These are phyloP conservation scores for Rehmannia glutinosa DNA, from an alignment of 257 asterid genomes.

Conservation along the genomic window DNA sequence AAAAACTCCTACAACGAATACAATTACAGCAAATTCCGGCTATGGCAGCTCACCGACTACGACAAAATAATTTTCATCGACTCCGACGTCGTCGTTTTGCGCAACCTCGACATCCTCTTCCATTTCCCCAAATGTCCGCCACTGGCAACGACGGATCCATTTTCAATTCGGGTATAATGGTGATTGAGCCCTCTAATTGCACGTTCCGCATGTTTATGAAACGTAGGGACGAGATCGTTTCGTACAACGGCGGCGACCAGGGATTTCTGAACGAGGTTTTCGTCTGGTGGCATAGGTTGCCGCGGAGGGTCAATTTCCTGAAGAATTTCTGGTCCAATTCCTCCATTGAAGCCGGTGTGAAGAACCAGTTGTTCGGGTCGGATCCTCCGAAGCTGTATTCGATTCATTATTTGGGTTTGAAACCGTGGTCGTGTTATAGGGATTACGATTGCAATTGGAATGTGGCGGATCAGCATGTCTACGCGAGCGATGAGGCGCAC, in stretches of 20 bases:
- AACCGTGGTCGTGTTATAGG: too few species aligned
- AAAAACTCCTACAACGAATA: too few species aligned
- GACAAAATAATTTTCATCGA: conserved; percentile 78
- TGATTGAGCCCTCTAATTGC: conserved; percentile 83
- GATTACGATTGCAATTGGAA: too few species aligned
- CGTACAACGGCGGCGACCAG: conserved; percentile 95
- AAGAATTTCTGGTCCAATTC: conserved; percentile 83
- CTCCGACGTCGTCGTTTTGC: conserved; percentile 63
- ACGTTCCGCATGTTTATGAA: conserved; percentile 63
- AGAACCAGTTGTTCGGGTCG: conserved; percentile 62
- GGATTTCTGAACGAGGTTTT: too few species aligned
- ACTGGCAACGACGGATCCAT: conserved; percentile 68
- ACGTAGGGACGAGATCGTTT: conserved; percentile 42
- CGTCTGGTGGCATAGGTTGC: conserved; percentile 91
- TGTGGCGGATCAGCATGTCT: conserved; percentile 44
- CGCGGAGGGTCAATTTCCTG: conserved; percentile 62
- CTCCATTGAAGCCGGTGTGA: conserved; percentile 33
- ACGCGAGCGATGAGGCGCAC: conserved; percentile 77
- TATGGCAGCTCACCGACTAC: too few species aligned
- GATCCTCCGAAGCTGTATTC: too few species aligned
- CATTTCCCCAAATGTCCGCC: conserved; percentile 79
- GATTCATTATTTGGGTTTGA: too few species aligned
- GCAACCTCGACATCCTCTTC: conserved; percentile 65
- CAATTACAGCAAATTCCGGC: too few species aligned
- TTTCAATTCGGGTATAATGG: conserved; percentile 83